A percentile compares a stretch with the other conserved stretches of the same genome.
Conservation (phyloP, 768 basidiomycete species). For the Boletellus ananas region DNA sequence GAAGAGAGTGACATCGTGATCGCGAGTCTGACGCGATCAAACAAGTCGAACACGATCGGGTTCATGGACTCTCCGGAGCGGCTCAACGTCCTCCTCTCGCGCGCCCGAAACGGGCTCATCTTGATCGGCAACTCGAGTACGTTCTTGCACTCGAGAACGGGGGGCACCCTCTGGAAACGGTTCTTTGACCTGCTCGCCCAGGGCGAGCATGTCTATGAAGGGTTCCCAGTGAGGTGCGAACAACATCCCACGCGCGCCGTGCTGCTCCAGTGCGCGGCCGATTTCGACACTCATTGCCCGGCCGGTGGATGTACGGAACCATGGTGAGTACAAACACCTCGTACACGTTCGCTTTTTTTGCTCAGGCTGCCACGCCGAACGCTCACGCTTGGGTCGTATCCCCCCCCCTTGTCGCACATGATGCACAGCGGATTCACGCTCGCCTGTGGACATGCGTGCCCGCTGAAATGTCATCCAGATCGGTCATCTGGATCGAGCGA, state of each 20-base stretch:
- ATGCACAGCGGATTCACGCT: conserved; percentile 8
- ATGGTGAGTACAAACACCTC: too few relatives aligned
- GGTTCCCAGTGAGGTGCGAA: conserved; percentile 57
- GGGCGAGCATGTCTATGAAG: conserved; percentile 3
- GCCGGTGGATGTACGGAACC: conserved; percentile 59
- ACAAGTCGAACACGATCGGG: conserved; percentile 52
- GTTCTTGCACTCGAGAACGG: conserved; percentile 35
- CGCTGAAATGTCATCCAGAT: conserved; percentile 56
- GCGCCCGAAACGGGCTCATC: conserved; percentile 60
- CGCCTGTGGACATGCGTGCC: conserved; percentile 43
- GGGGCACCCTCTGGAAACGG: conserved; percentile 12
- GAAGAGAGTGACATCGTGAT: conserved; percentile 71
- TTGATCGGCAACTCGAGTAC: conserved; percentile 66
- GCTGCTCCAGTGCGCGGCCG: conserved; percentile 38
- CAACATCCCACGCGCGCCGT: conserved; percentile 42
- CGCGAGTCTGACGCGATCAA: conserved; percentile 57
- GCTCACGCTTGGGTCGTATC: too few relatives aligned
- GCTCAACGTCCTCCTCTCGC: conserved; percentile 65
- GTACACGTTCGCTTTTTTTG: too few relatives aligned
- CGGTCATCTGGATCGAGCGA: conserved; percentile 37
- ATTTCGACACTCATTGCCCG: conserved; percentile 53
- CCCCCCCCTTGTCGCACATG: background rate
- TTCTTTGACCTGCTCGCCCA: conserved; percentile 13
- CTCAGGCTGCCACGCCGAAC: too few relatives aligned
- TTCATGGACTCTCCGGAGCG: conserved; percentile 71